A percentile compares a stretch with the other conserved stretches of the same genome.
phyloP scores from a whole-genome alignment of 2,329 filamentous ascomycete genomes.

The Magnaporthiopsis rhizophila region DNA sequence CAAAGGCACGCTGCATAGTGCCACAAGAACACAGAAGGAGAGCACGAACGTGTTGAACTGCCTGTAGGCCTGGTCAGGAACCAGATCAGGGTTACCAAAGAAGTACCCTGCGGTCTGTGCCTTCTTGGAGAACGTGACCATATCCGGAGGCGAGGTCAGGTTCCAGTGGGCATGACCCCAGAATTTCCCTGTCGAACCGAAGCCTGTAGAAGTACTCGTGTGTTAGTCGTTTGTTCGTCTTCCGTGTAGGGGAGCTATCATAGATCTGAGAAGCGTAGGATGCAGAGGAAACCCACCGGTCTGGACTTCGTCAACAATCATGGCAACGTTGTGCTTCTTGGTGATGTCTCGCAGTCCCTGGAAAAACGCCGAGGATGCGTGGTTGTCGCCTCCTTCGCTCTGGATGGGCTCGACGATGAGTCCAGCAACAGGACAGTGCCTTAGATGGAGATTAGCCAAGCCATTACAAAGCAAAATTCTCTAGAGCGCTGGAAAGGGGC shows the following conservation, averaged over 20 bases:
- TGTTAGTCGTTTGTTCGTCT: no score
- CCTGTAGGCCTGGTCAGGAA: constrained; percentile 74
- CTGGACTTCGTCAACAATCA: constrained; percentile 82
- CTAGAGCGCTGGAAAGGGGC: constrained; percentile 28
- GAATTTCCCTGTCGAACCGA: constrained; percentile 80
- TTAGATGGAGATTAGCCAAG: background rate
- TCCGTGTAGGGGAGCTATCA: no score
- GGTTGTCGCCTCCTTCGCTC: constrained; percentile 78
- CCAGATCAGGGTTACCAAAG: constrained; percentile 64
- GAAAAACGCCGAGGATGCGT: constrained; percentile 74
- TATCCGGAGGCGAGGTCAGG: constrained; percentile 63
- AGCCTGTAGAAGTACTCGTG: constrained; percentile 17
- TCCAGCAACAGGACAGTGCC: constrained; percentile 62
- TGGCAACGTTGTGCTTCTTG: constrained; percentile 57
- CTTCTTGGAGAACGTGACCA: constrained; percentile 87
- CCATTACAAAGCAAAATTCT: no score
- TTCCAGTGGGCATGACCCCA: constrained; percentile 86
- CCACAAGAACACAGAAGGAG: constrained; percentile 1
- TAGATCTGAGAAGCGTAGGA: no score
- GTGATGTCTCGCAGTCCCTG: constrained; percentile 65
- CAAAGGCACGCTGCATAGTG: no score
- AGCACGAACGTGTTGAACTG: constrained; percentile 63
- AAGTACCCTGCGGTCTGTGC: constrained; percentile 80
- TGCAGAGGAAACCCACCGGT: constrained; percentile 40
- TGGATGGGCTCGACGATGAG: constrained; percentile 74